Base-by-base conservation (phyloP, 768 basidiomycete genomes). In the Hortiboletus campestris region DNA sequence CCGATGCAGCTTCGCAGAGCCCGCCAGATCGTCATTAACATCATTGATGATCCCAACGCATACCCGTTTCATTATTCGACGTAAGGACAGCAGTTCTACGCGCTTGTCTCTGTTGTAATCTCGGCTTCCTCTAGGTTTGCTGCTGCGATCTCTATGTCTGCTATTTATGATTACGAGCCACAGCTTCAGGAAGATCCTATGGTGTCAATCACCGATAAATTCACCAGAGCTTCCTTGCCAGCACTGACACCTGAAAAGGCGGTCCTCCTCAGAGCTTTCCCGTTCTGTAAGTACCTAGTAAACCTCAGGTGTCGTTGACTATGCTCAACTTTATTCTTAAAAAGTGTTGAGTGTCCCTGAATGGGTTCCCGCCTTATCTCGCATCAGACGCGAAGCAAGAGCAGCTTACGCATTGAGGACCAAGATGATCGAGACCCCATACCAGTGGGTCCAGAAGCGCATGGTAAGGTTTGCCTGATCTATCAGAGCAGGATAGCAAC, bases 311-410 rank as follows among this genome's bases (percentile, higher is more conserved):
- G 25, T 25, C 25, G 25, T 25, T 25, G 25, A 25, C 25, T 25
- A 25, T 25, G 25, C 25, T 4, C 25, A 25, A 25, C 25, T 25
- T 25, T 25, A 4, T n/a, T 10, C 14, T 29, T 25, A 1, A 13
- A 2, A 13, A 38, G 70, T 52, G 14, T 10, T 52, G 12, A 10
- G 28, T 1, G 11, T 46, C 7, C 51, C 51, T 2, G 36, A 63
- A n/a, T 78, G 76, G 74, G 56, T 75, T 45, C 76, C 77, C 6
- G 74, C 75, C 6, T 75, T 74, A 8, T 54, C 51, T 11, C 17
- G 55, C 7, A 69, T 76, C 57, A 73, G 75, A 58, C 63, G 61
- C 35, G 62, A 68, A 22, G 75, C 74, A 17, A 59, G 16, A 11
- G 17, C 16, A 0, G 62, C 49, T 1, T 31, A 19, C 2, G 43